A percentile compares a stretch with the other conserved stretches of the same genome.
Conservation (phyloP, 345 rosid species). For the Dipteronia dyeriana region DNA sequence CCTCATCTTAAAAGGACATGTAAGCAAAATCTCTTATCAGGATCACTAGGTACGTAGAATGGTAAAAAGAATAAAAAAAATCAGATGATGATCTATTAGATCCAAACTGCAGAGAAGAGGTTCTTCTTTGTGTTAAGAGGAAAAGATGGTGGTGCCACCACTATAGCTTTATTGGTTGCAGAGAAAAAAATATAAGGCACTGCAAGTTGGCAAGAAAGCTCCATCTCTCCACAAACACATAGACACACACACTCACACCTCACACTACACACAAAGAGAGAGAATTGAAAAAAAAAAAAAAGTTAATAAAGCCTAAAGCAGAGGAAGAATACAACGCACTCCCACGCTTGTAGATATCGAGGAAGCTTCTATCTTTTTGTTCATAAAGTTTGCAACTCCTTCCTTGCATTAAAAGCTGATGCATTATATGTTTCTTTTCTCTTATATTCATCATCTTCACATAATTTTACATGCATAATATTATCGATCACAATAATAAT, state of each 20-base stretch:
- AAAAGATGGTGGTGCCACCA: constrained; percentile 33
- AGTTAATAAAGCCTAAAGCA: constrained; percentile 47
- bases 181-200: constrained; percentile 38
- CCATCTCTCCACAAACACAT: constrained; percentile 26
- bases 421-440: constrained; percentile 1
- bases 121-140: neutral
- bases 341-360: constrained; percentile 49
- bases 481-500: neutral
- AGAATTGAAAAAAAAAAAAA: neutral
- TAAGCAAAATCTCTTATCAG: neutral
- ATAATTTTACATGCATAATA: neutral
- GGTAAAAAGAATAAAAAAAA: neutral
- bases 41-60: neutral
- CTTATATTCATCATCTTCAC: neutral
- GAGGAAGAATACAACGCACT: constrained; percentile 52
- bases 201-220: constrained; percentile 71
- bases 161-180: constrained; percentile 44
- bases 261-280: constrained; percentile 17
- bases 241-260: neutral
- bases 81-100: neutral
- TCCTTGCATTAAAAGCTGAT: constrained; percentile 19
- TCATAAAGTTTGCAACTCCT: constrained; percentile 15
- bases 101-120: constrained; percentile 3
- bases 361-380: constrained; percentile 69
- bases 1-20: neutral